These are phyloP conservation scores for Xerocomellus dryophilus DNA, from an alignment of 768 basidiomycete species.

Conservation along the genomic window DNA sequence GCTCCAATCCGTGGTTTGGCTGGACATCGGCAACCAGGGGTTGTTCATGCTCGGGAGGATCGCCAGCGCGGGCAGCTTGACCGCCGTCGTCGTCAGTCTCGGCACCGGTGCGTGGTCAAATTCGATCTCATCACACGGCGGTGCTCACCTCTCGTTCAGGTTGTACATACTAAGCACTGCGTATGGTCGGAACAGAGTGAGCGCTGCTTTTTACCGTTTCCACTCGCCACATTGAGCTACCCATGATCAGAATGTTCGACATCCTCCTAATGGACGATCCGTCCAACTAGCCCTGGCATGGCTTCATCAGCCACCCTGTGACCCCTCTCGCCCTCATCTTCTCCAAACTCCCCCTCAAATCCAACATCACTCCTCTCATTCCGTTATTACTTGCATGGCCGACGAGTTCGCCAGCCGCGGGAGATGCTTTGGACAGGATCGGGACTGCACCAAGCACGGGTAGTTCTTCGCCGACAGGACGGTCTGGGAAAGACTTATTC, in stretches of 20 bases:
- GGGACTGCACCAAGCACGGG: no score
- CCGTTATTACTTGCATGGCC: no score
- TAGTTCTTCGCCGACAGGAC: no score
- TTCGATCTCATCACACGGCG: neutral
- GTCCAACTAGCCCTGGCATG: constrained; percentile 69
- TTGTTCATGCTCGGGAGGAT: constrained; percentile 51
- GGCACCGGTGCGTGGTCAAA: constrained; percentile 51
- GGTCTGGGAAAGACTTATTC: no score
- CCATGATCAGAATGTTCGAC: constrained; percentile 52
- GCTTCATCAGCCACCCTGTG: no score
- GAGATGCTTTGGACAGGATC: no score
- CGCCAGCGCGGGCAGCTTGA: constrained; percentile 49
- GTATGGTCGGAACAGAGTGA: constrained; percentile 75
- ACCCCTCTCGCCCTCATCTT: no score
- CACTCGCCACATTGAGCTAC: neutral
- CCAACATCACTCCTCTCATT: no score
- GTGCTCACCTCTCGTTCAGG: no score
- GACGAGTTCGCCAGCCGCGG: no score
- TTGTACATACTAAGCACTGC: constrained; percentile 51
- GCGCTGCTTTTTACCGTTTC: constrained; percentile 15
- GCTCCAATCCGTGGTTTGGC: constrained; percentile 52
- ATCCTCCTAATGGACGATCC: constrained; percentile 66
- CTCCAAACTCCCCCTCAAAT: no score
- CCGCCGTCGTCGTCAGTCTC: constrained; percentile 50
- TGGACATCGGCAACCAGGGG: constrained; percentile 48